A percentile compares a stretch with the other conserved stretches of the same genome.
Evolutionary conservation across 2,329 filamentous ascomycete genomes (phyloP).

Genomic region (Plenodomus biglobosus): DNA sequence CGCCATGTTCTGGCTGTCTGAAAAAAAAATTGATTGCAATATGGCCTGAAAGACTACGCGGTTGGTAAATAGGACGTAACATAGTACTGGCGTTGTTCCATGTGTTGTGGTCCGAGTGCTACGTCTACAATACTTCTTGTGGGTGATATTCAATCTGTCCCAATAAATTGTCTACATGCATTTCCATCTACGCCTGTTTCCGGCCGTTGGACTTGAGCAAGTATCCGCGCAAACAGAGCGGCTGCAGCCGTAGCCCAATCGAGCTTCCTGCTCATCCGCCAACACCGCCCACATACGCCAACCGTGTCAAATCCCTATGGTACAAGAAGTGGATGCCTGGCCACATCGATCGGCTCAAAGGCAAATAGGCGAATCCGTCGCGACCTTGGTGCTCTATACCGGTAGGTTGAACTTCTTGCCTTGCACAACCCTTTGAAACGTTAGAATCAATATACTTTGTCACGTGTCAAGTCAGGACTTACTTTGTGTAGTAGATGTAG

Average conservation of each 20-base stretch:
- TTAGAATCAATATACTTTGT: neutral
- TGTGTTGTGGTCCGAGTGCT: neutral
- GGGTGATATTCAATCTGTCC: neutral
- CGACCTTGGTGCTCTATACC: conserved; percentile 41
- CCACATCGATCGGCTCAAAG: neutral
- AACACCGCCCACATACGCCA: conserved; percentile 1
- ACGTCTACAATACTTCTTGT: neutral
- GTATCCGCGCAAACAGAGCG: neutral
- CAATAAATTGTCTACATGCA: conserved; percentile 1
- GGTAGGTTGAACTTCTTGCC: conserved; percentile 58
- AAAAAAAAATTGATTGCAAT: no score
- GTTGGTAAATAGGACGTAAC: no score
- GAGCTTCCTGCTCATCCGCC: neutral
- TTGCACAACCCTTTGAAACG: conserved; percentile 50
- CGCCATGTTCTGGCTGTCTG: no score
- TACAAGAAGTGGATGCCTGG: conserved; percentile 1
- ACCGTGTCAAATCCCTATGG: neutral
- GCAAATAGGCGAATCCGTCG: neutral
- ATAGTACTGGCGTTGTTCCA: neutral
- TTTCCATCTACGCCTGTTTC: neutral
- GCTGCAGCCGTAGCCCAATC: neutral
- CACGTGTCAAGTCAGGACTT: conserved; percentile 33
- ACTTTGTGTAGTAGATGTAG: conserved; percentile 99
- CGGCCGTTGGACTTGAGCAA: neutral
- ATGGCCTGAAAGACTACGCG: no score